Percentiles rank a stretch among this genome's conserved stretches.
These are phyloP conservation scores for Xylaria digitata DNA, from an alignment of 2,329 filamentous ascomycete species.

Conservation along the genomic window DNA sequence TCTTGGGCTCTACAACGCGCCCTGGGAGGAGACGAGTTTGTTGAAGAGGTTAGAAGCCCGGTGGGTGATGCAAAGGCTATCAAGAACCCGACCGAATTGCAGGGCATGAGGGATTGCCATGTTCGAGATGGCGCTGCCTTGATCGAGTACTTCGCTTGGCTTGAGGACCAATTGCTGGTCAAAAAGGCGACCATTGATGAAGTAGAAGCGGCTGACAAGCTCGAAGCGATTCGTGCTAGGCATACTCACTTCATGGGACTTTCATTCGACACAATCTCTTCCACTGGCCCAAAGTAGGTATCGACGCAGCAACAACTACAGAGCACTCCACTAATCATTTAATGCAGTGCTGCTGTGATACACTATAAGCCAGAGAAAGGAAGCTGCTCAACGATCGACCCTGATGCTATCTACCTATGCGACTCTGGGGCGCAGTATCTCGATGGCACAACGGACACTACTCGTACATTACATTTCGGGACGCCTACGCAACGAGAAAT, in stretches of 20 bases:
- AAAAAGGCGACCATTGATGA: conserved; percentile 84
- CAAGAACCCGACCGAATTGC: conserved; percentile 89
- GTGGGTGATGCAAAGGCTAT: conserved; percentile 91
- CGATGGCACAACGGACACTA: conserved; percentile 96
- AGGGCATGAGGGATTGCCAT: conserved; percentile 94
- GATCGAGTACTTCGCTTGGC: conserved; percentile 94
- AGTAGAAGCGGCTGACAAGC: conserved; percentile 89
- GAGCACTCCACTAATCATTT: conserved; percentile 3
- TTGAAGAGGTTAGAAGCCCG: conserved; percentile 88
- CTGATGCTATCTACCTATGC: conserved; percentile 88
- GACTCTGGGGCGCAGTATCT: conserved; percentile 97
- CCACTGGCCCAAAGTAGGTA: conserved; percentile 79
- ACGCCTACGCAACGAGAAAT: conserved; percentile 84
- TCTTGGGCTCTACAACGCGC: conserved; percentile 93
- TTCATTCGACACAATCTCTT: conserved; percentile 96
- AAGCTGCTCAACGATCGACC: conserved; percentile 84
- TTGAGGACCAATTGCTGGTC: conserved; percentile 85
- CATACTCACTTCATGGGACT: conserved; percentile 84
- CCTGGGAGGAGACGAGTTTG: conserved; percentile 84
- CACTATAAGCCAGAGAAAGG: conserved; percentile 92
- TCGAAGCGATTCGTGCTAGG: conserved; percentile 78
- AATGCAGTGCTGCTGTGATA: conserved; percentile 85
- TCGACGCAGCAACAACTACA: not conserved
- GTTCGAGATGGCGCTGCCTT: conserved; percentile 92
- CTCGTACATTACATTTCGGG: conserved; percentile 91